Evolutionary conservation across 2,329 filamentous ascomycete genomes (phyloP), one percentile per base, ranked within the genome.

Genomic region (Thelonectria blattea): DNA sequence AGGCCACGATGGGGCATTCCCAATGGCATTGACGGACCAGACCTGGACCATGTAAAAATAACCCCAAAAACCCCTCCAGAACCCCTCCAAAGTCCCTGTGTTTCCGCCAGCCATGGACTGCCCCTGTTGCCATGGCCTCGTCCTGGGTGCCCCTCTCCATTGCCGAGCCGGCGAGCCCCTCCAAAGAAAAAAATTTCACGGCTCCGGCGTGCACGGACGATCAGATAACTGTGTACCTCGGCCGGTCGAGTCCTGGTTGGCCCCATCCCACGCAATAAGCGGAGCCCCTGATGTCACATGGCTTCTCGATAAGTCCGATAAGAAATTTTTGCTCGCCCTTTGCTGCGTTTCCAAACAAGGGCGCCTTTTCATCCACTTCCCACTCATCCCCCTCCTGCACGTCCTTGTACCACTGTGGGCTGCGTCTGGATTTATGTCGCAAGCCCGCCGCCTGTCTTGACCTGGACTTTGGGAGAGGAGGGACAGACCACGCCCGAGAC

Each of bases 231-330:
- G 7, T 53, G 6, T 1, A 2, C 22, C 10, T 11, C 15, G 22
- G 14, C 32, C n/a, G 15, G 11, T 30, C 6, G 15, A 15, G 15
- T 22, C 3, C 0, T 57, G 43, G 61, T 70, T 70, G 65, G 68
- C n/a, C 22, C 2, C 4, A 2, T 1, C 1, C 1, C 1, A 12
- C n/a, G 9, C 18, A 20, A 60, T 52, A 60, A 52, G 55, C 58
- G 66, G 61, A 43, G 15, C 22, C 9, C 46, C 56, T 65, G 68
- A 71, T 71, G 66, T 70, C 68, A 70, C 66, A 70, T 70, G 68
- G 58, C 32, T 50, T 48, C 30, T 39, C 43, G 51, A 63, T 59
- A 62, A 63, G 4, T 48, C 34, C 57, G 65, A 65, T 66, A 64
- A 68, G 64, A 71, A 66, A 69, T 65, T 71, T 71, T 68, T 67